These are phyloP conservation scores for Nitzschia putrida DNA, from an alignment of 108 stramenopile genomes.

Conservation along the genomic window DNA sequence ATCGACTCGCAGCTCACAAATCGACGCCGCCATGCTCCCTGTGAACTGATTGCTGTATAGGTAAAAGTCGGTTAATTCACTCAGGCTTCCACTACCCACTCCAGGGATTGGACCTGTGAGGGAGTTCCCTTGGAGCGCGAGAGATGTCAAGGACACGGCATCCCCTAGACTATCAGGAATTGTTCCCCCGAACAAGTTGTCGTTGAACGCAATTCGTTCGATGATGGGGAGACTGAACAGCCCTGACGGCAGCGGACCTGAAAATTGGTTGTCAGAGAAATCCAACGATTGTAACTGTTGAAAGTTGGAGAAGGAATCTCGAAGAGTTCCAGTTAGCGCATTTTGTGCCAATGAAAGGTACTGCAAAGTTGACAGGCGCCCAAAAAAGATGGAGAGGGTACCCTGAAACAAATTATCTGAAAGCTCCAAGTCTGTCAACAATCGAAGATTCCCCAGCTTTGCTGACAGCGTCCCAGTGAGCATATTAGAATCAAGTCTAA, in stretches of 20 bases:
- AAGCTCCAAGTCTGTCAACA: constrained; percentile 5
- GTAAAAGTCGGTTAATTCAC: constrained; percentile 14
- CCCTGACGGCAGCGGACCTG: constrained; percentile 26
- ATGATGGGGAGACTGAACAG: constrained; percentile 17
- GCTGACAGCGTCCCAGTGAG: constrained; percentile 58
- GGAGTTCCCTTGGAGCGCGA: constrained; percentile 40
- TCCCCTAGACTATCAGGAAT: constrained; percentile 22
- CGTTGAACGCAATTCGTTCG: constrained; percentile 15
- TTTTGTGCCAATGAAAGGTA: constrained; percentile 26
- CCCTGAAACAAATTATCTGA: constrained; percentile 10
- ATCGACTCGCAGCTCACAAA: constrained; percentile 28
- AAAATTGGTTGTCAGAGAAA: constrained; percentile 19
- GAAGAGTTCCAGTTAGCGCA: constrained; percentile 29
- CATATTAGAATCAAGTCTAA: constrained; percentile 61
- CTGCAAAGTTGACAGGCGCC: constrained; percentile 16
- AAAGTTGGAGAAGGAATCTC: constrained; percentile 20
- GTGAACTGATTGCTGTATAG: constrained; percentile 29
- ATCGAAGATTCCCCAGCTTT: constrained; percentile 5
- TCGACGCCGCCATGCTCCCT: constrained; percentile 32
- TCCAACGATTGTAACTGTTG: constrained; percentile 22
- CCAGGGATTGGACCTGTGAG: constrained; percentile 45
- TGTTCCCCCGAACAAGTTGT: constrained; percentile 29
- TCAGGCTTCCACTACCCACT: constrained; percentile 19
- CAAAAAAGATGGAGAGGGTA: constrained; percentile 16
- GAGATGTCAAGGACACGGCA: constrained; percentile 20